phyloP scores from a whole-genome alignment of 2,329 filamentous ascomycete species.

The Penicillium palitans region DNA sequence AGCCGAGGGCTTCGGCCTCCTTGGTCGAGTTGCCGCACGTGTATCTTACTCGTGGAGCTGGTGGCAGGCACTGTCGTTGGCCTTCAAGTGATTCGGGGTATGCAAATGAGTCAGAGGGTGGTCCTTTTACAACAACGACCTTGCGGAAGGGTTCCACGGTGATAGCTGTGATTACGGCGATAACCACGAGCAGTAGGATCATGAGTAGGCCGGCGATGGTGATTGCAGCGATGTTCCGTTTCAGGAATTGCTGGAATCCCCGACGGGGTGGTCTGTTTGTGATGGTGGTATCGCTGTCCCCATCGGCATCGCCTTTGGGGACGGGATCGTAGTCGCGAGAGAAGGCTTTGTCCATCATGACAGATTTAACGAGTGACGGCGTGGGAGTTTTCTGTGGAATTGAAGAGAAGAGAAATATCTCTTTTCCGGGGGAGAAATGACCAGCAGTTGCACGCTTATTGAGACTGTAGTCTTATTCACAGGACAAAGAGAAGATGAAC shows the following conservation, averaged over 20 bases:
- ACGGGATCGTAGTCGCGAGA: slow-evolving; percentile 7
- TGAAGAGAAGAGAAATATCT: neutral
- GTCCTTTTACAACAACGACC: slow-evolving; percentile 3
- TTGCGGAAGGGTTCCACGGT: slow-evolving; percentile 10
- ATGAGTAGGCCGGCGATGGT: slow-evolving; percentile 12
- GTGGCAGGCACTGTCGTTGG: slow-evolving; percentile 12
- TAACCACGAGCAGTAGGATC: slow-evolving; percentile 6
- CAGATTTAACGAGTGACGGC: neutral
- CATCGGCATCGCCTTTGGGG: slow-evolving; percentile 1
- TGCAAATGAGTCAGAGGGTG: neutral
- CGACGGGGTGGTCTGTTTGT: neutral
- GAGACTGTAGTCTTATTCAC: slow-evolving; percentile 1
- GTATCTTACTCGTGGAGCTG: slow-evolving; percentile 11
- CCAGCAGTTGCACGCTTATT: neutral
- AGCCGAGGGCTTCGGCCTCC: slow-evolving; percentile 14
- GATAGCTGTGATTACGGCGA: slow-evolving; percentile 12
- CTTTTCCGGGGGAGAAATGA: neutral
- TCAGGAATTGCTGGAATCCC: slow-evolving; percentile 1
- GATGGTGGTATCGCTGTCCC: slow-evolving; percentile 6
- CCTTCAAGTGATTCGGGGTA: neutral
- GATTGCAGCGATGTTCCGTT: slow-evolving; percentile 12
- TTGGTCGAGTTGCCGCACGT: slow-evolving; percentile 17
- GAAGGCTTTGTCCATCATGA: slow-evolving; percentile 3
- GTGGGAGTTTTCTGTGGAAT: neutral
- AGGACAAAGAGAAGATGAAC: slow-evolving; percentile 5